Evolutionary conservation across 768 basidiomycete genomes (phyloP).

Genomic region (Phylloporus sp.): DNA sequence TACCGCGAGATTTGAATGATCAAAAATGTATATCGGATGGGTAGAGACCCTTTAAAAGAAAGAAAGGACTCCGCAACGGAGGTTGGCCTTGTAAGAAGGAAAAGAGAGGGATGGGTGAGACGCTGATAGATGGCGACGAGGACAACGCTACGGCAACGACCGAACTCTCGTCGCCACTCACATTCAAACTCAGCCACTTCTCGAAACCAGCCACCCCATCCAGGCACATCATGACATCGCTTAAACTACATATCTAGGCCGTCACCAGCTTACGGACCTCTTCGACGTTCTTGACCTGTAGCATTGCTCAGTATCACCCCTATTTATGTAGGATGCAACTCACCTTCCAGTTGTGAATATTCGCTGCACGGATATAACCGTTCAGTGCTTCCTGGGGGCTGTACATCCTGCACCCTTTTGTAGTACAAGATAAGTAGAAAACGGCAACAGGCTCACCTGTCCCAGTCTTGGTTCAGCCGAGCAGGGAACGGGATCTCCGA

Average conservation of each 20-base stretch:
- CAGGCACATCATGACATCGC: not conserved
- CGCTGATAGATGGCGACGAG: constrained; percentile 3
- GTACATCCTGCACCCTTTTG: not conserved
- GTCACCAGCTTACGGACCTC: constrained; percentile 22
- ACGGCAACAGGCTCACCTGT: not conserved
- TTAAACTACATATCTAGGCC: not conserved
- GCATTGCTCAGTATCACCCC: not conserved
- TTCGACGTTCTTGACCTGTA: not conserved
- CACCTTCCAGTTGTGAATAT: not conserved
- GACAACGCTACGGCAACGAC: not conserved
- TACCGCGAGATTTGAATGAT: too few species aligned
- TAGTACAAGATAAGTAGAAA: not conserved
- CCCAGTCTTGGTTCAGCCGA: not conserved
- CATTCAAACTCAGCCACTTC: constrained; percentile 26
- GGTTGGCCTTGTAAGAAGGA: constrained; percentile 21
- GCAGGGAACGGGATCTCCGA: not conserved
- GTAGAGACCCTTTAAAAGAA: constrained; percentile 4
- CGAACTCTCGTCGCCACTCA: not conserved
- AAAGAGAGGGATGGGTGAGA: constrained; percentile 13
- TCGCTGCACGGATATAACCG: not conserved
- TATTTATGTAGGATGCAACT: not conserved
- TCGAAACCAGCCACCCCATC: not conserved
- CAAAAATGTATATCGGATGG: not conserved
- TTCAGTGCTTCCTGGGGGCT: not conserved
- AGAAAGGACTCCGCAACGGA: constrained; percentile 29